A percentile compares a stretch with the other conserved stretches of the same genome.
Evolutionary conservation across 2,329 filamentous ascomycete species (phyloP).

Genomic region (Epichloe coenophiala): DNA sequence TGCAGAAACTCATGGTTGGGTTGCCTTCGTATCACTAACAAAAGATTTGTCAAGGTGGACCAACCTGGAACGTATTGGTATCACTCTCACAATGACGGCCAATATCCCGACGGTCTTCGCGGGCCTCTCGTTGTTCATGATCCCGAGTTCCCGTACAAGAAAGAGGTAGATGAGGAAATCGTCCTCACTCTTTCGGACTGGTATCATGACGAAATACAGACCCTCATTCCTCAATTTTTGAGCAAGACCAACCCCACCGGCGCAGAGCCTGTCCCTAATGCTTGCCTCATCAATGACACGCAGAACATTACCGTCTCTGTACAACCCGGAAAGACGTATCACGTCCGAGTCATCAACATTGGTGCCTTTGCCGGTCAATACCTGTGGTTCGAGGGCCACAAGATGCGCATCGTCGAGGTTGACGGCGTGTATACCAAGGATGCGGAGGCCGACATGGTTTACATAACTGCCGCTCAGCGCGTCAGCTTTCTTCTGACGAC

Average conservation of each 20-base stretch:
- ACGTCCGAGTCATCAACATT: conserved; percentile 60
- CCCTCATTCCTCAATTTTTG: conserved; percentile 35
- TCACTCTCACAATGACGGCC: conserved; percentile 52
- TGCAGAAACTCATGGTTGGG: too few relatives aligned
- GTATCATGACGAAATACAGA: conserved; percentile 49
- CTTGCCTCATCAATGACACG: conserved; percentile 59
- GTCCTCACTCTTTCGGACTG: conserved; percentile 54
- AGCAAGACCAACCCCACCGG: conserved; percentile 41
- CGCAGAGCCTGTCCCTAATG: conserved; percentile 53
- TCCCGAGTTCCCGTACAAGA: conserved; percentile 40
- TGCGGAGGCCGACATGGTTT: conserved; percentile 47
- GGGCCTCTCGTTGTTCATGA: conserved; percentile 53
- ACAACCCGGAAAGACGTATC: conserved; percentile 55
- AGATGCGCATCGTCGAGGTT: conserved; percentile 57
- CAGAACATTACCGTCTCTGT: conserved; percentile 45
- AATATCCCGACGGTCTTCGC: conserved; percentile 58
- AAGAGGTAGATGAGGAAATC: conserved; percentile 47
- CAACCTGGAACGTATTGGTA: conserved; percentile 73
- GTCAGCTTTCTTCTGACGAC: conserved; percentile 50
- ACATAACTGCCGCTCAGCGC: conserved; percentile 55
- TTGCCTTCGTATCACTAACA: neutral
- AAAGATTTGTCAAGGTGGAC: conserved; percentile 26
- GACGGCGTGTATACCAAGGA: conserved; percentile 57
- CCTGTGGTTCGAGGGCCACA: conserved; percentile 53
- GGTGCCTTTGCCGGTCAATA: conserved; percentile 58